These are phyloP conservation scores for Scedosporium apiospermum DNA, from an alignment of 2,329 filamentous ascomycete genomes.

Conservation along the genomic window DNA sequence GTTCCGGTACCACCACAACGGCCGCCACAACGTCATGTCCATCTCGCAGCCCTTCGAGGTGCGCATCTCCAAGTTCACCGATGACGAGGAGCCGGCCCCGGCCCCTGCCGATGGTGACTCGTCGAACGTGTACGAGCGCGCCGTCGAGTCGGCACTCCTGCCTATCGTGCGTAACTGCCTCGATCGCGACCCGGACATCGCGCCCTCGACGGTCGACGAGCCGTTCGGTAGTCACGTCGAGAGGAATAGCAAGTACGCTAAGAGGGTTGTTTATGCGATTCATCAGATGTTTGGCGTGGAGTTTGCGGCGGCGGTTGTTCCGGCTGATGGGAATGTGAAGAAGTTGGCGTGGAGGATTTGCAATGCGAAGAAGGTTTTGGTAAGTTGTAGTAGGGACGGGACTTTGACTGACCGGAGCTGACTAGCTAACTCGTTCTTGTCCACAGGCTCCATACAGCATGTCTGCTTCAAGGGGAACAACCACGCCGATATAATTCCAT, in stretches of 20 bases:
- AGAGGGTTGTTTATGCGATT: constrained; percentile 85
- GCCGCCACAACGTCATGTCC: constrained; percentile 86
- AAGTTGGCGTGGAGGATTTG: constrained; percentile 92
- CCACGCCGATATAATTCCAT: constrained; percentile 35
- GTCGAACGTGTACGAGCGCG: constrained; percentile 47
- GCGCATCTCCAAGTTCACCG: constrained; percentile 69
- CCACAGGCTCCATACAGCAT: constrained; percentile 61
- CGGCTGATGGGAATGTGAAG: constrained; percentile 80
- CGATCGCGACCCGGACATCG: constrained; percentile 83
- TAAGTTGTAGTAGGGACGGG: constrained; percentile 34
- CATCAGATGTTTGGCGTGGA: constrained; percentile 97
- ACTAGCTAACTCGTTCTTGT: constrained; percentile 11
- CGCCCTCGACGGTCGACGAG: constrained; percentile 70
- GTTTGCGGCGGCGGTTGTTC: constrained; percentile 84
- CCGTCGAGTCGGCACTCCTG: constrained; percentile 68
- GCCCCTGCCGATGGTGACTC: constrained; percentile 30
- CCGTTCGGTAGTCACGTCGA: constrained; percentile 79
- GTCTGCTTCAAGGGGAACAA: constrained; percentile 53
- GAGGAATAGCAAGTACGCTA: constrained; percentile 79
- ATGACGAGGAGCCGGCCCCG: constrained; percentile 39
- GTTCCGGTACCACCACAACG: constrained; percentile 92
- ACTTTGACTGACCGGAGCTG: not conserved
- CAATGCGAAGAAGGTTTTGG: constrained; percentile 90
- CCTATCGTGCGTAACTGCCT: constrained; percentile 86
- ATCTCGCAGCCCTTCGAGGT: constrained; percentile 92